Conservation (phyloP, 768 basidiomycete species). For the Macrolepiota dolichaula region DNA sequence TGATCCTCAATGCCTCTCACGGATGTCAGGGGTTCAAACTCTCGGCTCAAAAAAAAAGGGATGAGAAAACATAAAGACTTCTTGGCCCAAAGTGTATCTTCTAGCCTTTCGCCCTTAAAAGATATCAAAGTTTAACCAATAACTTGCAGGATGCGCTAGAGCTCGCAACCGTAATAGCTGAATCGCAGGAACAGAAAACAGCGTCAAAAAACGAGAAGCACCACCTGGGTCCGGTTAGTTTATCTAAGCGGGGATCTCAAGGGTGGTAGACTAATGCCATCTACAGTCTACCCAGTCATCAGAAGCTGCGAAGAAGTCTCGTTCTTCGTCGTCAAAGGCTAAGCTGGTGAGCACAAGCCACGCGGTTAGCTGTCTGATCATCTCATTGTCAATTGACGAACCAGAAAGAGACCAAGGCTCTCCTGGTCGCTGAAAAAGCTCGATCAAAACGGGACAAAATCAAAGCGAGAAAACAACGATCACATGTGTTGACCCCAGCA, state of each 20-base stretch:
- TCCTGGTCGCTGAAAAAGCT: conserved; percentile 32
- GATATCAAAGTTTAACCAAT: not conserved
- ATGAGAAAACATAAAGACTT: not conserved
- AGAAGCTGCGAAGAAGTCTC: not conserved
- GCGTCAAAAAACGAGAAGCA: conserved; percentile 28
- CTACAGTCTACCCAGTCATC: not conserved
- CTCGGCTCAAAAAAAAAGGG: not conserved
- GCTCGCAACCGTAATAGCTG: conserved; percentile 46
- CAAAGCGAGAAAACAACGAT: conserved; percentile 24
- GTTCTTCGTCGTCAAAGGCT: not conserved
- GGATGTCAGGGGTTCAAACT: not conserved
- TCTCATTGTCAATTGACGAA: not conserved
- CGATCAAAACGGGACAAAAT: conserved; percentile 37
- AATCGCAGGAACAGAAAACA: conserved; percentile 37
- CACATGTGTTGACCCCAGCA: not conserved
- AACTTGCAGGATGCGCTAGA: conserved; percentile 39
- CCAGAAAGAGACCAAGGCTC: conserved; percentile 33
- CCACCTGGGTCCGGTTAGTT: conserved; percentile 22
- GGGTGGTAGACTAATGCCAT: not conserved
- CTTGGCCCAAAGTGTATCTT: not conserved
- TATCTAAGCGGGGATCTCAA: not conserved
- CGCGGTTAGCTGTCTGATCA: not conserved
- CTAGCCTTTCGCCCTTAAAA: not conserved
- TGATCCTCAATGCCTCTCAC: not conserved
- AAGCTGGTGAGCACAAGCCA: not conserved